Percentiles rank a stretch among this genome's conserved stretches.
Evolutionary conservation across 2,329 filamentous ascomycete genomes (phyloP).

Genomic region (Phialophora chinensis): DNA sequence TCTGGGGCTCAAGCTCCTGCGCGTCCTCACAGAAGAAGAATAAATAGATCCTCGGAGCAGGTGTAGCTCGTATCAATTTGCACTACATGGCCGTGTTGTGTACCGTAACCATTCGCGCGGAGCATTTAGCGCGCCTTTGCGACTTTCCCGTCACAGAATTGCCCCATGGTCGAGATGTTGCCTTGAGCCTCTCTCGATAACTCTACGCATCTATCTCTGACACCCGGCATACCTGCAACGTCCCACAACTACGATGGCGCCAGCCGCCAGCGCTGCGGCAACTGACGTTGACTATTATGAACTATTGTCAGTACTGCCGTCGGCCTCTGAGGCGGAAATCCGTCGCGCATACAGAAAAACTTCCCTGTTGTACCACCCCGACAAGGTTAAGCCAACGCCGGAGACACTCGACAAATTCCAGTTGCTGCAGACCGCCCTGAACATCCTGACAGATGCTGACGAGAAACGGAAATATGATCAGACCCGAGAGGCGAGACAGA

Average conservation of each 20-base stretch:
- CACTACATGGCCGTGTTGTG: not conserved
- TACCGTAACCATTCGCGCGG: not conserved
- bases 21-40: not conserved
- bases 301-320: conserved; percentile 68
- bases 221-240: conserved; percentile 26
- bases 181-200: not conserved
- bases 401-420: conserved; percentile 81
- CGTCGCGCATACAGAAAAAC: conserved; percentile 83
- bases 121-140: not conserved
- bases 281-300: conserved; percentile 73
- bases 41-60: not conserved
- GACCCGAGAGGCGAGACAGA: conserved; percentile 71
- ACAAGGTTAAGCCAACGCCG: conserved; percentile 76
- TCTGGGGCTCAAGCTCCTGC: not conserved
- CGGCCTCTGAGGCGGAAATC: conserved; percentile 74
- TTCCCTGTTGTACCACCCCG: conserved; percentile 89
- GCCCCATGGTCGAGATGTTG: no score
- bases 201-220: not conserved
- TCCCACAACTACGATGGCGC: conserved; percentile 48
- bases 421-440: conserved; percentile 81
- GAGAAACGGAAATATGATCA: conserved; percentile 80
- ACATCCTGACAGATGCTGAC: conserved; percentile 74
- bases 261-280: conserved; percentile 8
- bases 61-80: not conserved
- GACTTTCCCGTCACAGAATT: not conserved